Conservation (phyloP, 257 asterid genomes). For the Fraxinus pennsylvanica region DNA sequence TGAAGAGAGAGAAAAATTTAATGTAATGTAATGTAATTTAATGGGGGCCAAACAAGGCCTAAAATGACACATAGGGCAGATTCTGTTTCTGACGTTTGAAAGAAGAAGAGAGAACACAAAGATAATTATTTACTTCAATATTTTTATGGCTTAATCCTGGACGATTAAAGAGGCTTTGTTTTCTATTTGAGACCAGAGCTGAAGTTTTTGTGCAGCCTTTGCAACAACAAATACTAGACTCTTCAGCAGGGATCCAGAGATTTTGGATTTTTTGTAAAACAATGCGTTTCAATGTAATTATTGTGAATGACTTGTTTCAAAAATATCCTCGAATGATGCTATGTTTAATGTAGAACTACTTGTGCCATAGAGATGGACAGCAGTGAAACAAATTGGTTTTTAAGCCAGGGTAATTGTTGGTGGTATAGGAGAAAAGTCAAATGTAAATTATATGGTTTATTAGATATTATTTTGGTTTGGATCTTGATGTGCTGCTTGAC, state of each 20-base stretch:
- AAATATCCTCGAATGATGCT: neutral
- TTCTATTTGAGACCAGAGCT: neutral
- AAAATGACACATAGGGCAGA: neutral
- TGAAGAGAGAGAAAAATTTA: no score
- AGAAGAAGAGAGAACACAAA: neutral
- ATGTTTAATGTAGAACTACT: neutral
- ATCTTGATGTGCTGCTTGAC: conserved; percentile 7
- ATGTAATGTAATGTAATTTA: no score
- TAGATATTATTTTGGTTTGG: neutral
- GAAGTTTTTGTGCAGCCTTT: neutral
- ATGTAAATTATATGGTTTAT: neutral
- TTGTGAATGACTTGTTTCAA: neutral
- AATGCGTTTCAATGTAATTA: neutral
- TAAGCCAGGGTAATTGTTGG: conserved; percentile 1
- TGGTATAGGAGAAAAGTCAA: neutral
- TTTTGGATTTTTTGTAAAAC: neutral
- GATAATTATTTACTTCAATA: neutral
- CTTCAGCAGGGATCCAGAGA: neutral
- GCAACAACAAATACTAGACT: neutral
- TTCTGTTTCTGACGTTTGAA: neutral
- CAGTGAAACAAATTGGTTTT: conserved; percentile 15
- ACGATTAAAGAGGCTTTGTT: neutral
- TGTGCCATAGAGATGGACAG: neutral
- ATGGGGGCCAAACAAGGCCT: no score
- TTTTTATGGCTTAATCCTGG: neutral